phyloP scores from a whole-genome alignment of 176 grass and related monocot genomes.

The Paspalum vaginatum region DNA sequence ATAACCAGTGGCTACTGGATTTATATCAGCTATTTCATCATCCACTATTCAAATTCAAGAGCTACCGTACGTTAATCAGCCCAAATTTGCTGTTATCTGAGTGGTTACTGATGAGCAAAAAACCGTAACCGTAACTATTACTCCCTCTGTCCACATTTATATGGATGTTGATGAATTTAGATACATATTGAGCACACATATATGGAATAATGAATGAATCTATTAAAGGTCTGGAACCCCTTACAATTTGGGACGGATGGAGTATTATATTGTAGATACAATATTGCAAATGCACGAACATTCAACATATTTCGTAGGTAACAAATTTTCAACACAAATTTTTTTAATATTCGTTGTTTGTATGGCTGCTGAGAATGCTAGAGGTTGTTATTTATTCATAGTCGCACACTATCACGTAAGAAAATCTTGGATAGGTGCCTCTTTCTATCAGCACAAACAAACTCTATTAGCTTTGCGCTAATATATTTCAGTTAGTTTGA shows the following conservation, averaged over 20 bases:
- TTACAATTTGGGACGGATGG: too few species aligned
- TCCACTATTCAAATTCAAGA: not conserved
- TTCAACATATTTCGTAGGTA: not conserved
- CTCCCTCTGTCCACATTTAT: too few species aligned
- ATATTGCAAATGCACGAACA: not conserved
- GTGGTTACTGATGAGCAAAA: not conserved
- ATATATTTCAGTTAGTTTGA: not conserved
- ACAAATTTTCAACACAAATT: not conserved
- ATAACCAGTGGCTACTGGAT: not conserved
- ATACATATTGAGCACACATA: too few species aligned
- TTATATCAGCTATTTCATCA: not conserved
- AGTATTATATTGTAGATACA: not conserved
- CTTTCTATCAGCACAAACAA: not conserved
- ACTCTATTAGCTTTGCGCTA: not conserved
- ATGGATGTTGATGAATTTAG: too few species aligned
- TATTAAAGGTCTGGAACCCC: too few species aligned
- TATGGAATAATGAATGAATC: too few species aligned
- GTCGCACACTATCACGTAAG: not conserved
- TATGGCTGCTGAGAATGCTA: not conserved
- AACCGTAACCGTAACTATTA: slow-evolving; percentile 4
- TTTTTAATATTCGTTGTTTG: too few species aligned
- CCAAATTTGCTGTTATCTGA: not conserved
- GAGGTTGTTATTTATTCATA: not conserved
- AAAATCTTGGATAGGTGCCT: not conserved
- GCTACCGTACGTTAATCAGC: not conserved